Evolutionary conservation across 139 green algal species (phyloP), one percentile per base, ranked within the genome.

Genomic region (Tetradesmus lagerheimii): DNA sequence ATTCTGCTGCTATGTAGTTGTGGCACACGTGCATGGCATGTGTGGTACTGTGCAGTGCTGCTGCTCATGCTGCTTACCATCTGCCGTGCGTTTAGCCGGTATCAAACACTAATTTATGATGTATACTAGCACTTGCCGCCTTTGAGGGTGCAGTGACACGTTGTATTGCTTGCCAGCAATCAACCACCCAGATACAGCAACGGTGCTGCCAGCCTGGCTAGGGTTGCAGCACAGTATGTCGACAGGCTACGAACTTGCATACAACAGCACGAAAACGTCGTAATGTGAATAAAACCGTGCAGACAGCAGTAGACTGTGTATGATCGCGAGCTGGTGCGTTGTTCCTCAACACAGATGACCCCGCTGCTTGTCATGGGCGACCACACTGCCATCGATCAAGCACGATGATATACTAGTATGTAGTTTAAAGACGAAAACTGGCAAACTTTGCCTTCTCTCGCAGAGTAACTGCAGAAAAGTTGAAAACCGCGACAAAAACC

Each of bases 401-500:
- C 57, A n/a, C 8, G 25, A 15, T 71, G 23, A 5, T 9, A 29
- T 71, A 31, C 23, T 4, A n/a, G n/a, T 71, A 31, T 25, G 11
- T 27, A 27, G 43, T 64, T n/a, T 71, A 31, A 1, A 31, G 20
- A 71, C 1, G 5, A 2, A 31, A 31, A 71, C 8, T 31, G 25
- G 57, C 23, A n/a, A 71, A 31, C 1, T 23, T 9, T 27, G 57
- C 57, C 57, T 71, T 23, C 31, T 71, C 57, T 71, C 23, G 31
- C 57, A 8, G 57, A 18, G 57, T 31, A 71, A 71, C 57, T 71
- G 57, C 57, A 71, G 57, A 71, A 71, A 71, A 71, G 57, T 71
- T 71, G 57, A 71, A 71, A 71, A 71, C 57, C 57, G 20, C 57
- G 57, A 71, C 57, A 71, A 71, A 71, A 71, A 71, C 57, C 57